Conservation (phyloP, 495 filamentous ascomycete genomes). For the Aspergillus conjunctus region DNA sequence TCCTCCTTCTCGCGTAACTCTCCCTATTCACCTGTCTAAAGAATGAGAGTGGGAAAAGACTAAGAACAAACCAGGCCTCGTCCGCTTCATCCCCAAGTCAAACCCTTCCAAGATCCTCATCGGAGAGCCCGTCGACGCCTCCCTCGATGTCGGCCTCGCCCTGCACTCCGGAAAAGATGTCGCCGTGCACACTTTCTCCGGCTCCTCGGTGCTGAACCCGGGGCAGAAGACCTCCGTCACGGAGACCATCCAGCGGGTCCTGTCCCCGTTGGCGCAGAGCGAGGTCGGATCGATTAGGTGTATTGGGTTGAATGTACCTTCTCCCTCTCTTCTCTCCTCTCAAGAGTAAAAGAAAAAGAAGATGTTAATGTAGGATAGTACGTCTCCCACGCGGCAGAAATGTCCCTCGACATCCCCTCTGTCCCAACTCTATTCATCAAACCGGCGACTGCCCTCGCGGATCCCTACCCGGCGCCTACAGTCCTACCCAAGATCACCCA, state of each 20-base stretch:
- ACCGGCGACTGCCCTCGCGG: constrained; percentile 67
- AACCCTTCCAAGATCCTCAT: constrained; percentile 53
- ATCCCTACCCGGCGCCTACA: constrained; percentile 68
- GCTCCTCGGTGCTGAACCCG: constrained; percentile 54
- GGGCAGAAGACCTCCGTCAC: constrained; percentile 51
- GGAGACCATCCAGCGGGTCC: constrained; percentile 53
- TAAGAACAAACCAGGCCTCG: constrained; percentile 49
- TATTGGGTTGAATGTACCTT: constrained; percentile 69
- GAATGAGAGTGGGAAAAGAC: background rate
- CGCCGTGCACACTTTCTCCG: constrained; percentile 55
- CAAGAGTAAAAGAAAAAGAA: constrained; percentile 2
- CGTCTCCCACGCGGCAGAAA: constrained; percentile 73
- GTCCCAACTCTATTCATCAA: constrained; percentile 83
- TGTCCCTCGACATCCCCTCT: constrained; percentile 68
- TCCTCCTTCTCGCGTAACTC: constrained; percentile 48
- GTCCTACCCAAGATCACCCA: constrained; percentile 63
- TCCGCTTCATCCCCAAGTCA: constrained; percentile 60
- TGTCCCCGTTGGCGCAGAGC: constrained; percentile 54
- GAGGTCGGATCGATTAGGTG: constrained; percentile 62
- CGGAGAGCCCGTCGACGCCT: constrained; percentile 55
- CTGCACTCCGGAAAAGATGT: constrained; percentile 58
- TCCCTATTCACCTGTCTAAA: background rate
- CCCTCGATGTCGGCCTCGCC: constrained; percentile 57
- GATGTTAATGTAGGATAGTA: constrained; percentile 50
- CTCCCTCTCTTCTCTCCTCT: background rate